phyloP scores from a whole-genome alignment of 2,329 filamentous ascomycete genomes.

The Talaromyces sp. region DNA sequence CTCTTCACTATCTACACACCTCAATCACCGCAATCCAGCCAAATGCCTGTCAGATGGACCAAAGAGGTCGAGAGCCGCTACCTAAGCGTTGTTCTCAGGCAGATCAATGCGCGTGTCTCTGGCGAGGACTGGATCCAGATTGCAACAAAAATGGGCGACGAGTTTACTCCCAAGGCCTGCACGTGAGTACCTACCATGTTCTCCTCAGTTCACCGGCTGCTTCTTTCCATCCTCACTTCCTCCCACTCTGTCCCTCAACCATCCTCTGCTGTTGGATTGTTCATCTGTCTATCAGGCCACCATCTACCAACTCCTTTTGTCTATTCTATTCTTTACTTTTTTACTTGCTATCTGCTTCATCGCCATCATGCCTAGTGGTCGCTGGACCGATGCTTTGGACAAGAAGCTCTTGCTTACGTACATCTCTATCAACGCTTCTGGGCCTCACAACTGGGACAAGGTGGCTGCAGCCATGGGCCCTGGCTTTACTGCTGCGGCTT shows the following conservation, averaged over 20 bases:
- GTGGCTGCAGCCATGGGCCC: neutral
- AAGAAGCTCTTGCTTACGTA: neutral
- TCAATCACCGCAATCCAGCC: neutral
- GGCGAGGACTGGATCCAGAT: neutral
- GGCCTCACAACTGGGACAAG: neutral
- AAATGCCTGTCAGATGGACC: constrained; percentile 1
- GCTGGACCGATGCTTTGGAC: neutral
- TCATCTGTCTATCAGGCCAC: neutral
- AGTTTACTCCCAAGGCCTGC: constrained; percentile 1
- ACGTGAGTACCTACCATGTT: neutral
- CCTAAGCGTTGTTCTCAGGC: neutral
- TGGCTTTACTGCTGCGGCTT: neutral
- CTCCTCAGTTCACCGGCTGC: neutral
- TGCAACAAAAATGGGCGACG: neutral
- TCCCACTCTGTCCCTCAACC: neutral
- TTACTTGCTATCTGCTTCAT: too few species aligned
- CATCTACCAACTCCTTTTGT: neutral
- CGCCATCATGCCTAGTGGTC: neutral
- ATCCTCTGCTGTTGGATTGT: neutral
- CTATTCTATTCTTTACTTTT: neutral
- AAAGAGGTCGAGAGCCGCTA: neutral
- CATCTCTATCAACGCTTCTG: neutral
- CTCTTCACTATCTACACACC: neutral
- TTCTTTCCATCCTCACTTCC: neutral
- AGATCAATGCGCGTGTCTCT: neutral